These are phyloP conservation scores for Ustilago cynodontis DNA, from an alignment of 1,284 basidiomycete genomes.

Conservation along the genomic window DNA sequence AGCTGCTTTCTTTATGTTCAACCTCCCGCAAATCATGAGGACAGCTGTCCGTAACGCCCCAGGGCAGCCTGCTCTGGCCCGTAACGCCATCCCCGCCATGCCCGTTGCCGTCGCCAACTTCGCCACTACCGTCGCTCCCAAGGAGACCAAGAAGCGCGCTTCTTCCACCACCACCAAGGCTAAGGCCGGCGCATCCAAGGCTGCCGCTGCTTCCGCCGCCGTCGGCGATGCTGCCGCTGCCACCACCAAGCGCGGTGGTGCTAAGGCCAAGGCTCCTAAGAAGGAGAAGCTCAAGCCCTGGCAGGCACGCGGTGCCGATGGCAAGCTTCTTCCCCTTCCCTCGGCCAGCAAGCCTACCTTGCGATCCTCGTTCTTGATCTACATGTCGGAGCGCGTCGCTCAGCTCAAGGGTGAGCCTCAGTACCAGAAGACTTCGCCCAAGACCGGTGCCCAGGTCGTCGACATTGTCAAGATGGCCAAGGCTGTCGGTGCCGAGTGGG, in stretches of 20 bases:
- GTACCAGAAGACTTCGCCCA: constrained; percentile 52
- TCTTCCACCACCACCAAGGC: constrained; percentile 49
- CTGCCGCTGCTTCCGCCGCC: constrained; percentile 19
- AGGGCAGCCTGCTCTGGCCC: constrained; percentile 35
- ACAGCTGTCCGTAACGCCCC: constrained; percentile 40
- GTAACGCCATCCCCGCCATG: constrained; percentile 30
- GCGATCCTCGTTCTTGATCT: constrained; percentile 58
- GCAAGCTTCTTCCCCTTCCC: constrained; percentile 64
- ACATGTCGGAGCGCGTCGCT: constrained; percentile 56
- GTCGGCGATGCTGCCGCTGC: constrained; percentile 21
- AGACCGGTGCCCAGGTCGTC: constrained; percentile 51
- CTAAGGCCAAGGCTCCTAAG: constrained; percentile 52
- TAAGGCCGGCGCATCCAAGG: constrained; percentile 34
- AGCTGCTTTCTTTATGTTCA: constrained; percentile 45
- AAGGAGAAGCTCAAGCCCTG: constrained; percentile 63
- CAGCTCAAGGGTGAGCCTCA: constrained; percentile 51
- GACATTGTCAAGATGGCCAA: constrained; percentile 56
- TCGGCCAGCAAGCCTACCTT: constrained; percentile 63
- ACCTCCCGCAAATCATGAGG: constrained; percentile 36
- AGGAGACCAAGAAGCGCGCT: constrained; percentile 51
- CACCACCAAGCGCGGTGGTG: constrained; percentile 37
- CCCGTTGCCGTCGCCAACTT: constrained; percentile 42
- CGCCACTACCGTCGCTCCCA: constrained; percentile 33
- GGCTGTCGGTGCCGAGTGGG: constrained; percentile 59
- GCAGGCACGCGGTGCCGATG: constrained; percentile 56